Evolutionary conservation across 495 filamentous ascomycete genomes (phyloP).

Genomic region (Geopyxis carbonaria): DNA sequence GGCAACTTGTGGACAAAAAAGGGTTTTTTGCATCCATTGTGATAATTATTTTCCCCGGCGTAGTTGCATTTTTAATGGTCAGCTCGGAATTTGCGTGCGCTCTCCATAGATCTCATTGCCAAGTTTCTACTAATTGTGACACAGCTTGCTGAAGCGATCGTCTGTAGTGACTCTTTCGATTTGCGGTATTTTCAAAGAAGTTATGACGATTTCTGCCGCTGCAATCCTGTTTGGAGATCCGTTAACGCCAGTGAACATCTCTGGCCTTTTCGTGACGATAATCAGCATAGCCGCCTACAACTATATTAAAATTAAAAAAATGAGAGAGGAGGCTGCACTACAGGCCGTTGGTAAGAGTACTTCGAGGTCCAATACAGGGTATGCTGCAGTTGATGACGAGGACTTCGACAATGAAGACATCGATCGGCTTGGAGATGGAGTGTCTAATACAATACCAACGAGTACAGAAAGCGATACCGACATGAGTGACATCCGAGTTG

Average conservation of each 20-base stretch:
- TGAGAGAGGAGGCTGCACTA: slow-evolving; percentile 51
- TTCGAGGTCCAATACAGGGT: slow-evolving; percentile 1
- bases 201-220: slow-evolving; percentile 84
- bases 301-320: slow-evolving; percentile 79
- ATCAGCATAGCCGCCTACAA: slow-evolving; percentile 77
- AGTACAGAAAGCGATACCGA: neutral
- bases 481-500: neutral
- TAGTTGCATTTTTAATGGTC: slow-evolving; percentile 92
- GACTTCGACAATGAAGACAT: slow-evolving; percentile 12
- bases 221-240: slow-evolving; percentile 77
- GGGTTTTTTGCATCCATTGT: slow-evolving; percentile 39
- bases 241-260: slow-evolving; percentile 75
- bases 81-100: slow-evolving; percentile 68
- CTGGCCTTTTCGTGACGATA: slow-evolving; percentile 78
- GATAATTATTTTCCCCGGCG: slow-evolving; percentile 75
- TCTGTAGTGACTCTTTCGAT: slow-evolving; percentile 92
- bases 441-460: slow-evolving; percentile 2
- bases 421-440: neutral
- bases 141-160: slow-evolving; percentile 64
- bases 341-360: neutral
- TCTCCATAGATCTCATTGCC: neutral
- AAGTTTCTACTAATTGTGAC: neutral
- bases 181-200: slow-evolving; percentile 98
- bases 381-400: slow-evolving; percentile 11
- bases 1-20: slow-evolving; percentile 42